These are phyloP conservation scores for Gaultheria prostrata DNA, from an alignment of 148 eudicot species.

Conservation along the genomic window DNA sequence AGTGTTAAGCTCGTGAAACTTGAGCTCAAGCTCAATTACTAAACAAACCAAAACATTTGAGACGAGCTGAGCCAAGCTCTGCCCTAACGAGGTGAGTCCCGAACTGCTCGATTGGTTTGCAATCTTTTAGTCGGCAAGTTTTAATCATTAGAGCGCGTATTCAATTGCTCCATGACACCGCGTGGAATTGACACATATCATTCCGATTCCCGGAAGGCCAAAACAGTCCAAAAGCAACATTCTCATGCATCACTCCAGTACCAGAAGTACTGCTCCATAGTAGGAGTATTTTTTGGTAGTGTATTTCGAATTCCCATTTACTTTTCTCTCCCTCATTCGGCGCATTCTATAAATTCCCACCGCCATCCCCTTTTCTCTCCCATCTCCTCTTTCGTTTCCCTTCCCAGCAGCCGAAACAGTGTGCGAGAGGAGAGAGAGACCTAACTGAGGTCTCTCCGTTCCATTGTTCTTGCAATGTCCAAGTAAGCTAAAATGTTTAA, in stretches of 20 bases:
- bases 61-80: too few species aligned
- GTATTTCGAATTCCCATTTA: background rate
- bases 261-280: background rate
- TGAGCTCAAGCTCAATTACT: too few species aligned
- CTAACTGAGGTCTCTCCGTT: background rate
- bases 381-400: background rate
- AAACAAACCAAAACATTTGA: too few species aligned
- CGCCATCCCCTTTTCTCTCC: background rate
- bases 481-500: background rate
- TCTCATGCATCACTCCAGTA: background rate
- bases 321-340: background rate
- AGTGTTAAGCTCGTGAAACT: too few species aligned
- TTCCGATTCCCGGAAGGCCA: background rate
- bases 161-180: too few species aligned
- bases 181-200: background rate
- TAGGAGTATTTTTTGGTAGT: too few species aligned
- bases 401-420: background rate
- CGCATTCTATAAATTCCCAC: background rate
- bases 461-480: background rate
- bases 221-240: background rate
- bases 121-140: too few species aligned
- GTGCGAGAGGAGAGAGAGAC: background rate
- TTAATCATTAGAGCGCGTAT: background rate
- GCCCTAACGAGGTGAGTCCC: too few species aligned
- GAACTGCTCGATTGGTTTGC: too few species aligned